Base-by-base conservation (phyloP, 2,329 filamentous ascomycete genomes). In the Exophiala sp. region DNA sequence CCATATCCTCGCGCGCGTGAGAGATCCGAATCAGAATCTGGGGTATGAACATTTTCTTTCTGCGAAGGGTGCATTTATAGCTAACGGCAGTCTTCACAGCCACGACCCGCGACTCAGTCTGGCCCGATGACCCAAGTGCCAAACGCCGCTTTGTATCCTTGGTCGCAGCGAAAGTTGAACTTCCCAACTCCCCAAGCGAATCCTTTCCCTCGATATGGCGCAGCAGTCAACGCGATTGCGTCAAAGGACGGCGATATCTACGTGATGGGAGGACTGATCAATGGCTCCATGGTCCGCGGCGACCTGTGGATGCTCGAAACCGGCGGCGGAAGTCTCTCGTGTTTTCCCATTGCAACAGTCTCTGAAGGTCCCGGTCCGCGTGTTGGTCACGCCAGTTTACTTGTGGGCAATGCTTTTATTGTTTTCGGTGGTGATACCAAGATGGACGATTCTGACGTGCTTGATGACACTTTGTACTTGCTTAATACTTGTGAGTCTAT, bases 371-470 rank as follows among this genome's bases (percentile, higher is more conserved):
- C 94, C 1, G 91, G 94, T 3, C 94, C 95, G 1, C 84, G 94
- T 75, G 94, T 99, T 48, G 94, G 94, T 3, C 94, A 99, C 74
- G 82, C 92, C 16, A 95, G 91, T 76, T 77, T 99, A 65, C 79
- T 99, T 12, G 94, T 99, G 50, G 95, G 95, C 54, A 99, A 99
- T 72, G 94, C 94, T 0, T 99, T 97, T 70, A 99, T 99, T 63
- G 94, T 99, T 10, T 99, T 97, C 68, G 95, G 94, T 46, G 94
- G 94, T 68, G 95, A 99, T 71, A 99, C 94, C 47, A 99, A 99
- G 72, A 87, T 96, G 68, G 91, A 96, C 51, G 94, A 97, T 66
- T 83, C 84, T 32, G 94, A 99, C 71, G 80, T 89, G 45, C 76
- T 99, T 54, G 94, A 99, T 66, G 92, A 99, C 73, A 97, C 94